phyloP scores from a whole-genome alignment of 148 eudicot species.

The Nepenthes mirabilis region DNA sequence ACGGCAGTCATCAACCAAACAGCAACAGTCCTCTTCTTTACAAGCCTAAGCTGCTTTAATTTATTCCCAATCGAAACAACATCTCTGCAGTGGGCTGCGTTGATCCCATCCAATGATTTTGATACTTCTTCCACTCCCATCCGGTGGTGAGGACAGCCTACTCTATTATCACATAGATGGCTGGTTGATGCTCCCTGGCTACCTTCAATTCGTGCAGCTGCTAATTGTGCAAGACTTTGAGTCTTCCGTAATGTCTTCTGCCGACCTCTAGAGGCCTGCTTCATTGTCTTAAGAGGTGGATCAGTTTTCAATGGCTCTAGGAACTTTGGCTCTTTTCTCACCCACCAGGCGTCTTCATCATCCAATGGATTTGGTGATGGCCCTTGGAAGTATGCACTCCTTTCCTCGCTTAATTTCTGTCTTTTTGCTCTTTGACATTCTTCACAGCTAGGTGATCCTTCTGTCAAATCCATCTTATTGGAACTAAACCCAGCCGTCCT shows the following conservation, averaged over 20 bases:
- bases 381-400: constrained; percentile 34
- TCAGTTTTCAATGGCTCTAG: constrained; percentile 47
- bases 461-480: constrained; percentile 26
- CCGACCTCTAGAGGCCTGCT: constrained; percentile 78
- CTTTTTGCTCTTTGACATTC: constrained; percentile 80
- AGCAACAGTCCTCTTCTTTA: constrained; percentile 57
- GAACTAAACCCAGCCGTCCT: constrained; percentile 28
- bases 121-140: constrained; percentile 37
- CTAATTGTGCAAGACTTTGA: constrained; percentile 90
- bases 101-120: constrained; percentile 27
- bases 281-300: constrained; percentile 67
- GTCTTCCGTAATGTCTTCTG: constrained; percentile 85
- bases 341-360: constrained; percentile 95
- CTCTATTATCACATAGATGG: constrained; percentile 84
- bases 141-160: constrained; percentile 72
- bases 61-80: constrained; percentile 54
- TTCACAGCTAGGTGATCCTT: constrained; percentile 87
- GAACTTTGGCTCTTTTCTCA: constrained; percentile 51
- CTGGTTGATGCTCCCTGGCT: constrained; percentile 99
- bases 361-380: constrained; percentile 31
- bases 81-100: constrained; percentile 29
- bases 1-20: constrained; percentile 64
- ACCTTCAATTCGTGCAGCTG: constrained; percentile 83
- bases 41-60: constrained; percentile 52
- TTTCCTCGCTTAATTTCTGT: constrained; percentile 63